A percentile compares a stretch with the other conserved stretches of the same genome.
Conservation (phyloP, 192 early-diverging fungal genomes). For the Allomyces macrogynus region DNA sequence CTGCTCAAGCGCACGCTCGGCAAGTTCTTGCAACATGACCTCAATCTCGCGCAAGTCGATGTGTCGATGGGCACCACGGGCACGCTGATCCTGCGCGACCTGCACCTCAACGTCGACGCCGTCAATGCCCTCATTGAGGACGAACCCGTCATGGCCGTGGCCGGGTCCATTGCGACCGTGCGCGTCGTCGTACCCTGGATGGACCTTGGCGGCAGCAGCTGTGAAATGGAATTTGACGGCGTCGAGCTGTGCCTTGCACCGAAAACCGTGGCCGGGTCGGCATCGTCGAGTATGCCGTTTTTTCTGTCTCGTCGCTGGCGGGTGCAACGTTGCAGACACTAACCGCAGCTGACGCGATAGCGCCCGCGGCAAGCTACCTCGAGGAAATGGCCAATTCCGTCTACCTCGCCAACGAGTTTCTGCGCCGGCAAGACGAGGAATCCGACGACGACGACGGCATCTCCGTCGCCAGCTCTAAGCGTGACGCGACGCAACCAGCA, state of each 20-base stretch:
- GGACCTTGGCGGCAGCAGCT: constrained; percentile 28
- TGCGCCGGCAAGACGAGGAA: constrained; percentile 37
- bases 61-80: constrained; percentile 57
- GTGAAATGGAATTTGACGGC: constrained; percentile 2
- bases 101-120: constrained; percentile 54
- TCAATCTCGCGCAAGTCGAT: constrained; percentile 64
- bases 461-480: constrained; percentile 12
- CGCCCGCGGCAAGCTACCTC: too few relatives aligned
- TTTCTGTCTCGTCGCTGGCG: too few relatives aligned
- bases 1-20: constrained; percentile 61
- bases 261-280: constrained; percentile 15
- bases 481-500: neutral
- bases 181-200: constrained; percentile 59
- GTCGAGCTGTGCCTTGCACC: constrained; percentile 21
- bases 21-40: constrained; percentile 53
- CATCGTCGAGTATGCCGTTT: too few relatives aligned
- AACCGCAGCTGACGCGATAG: too few relatives aligned
- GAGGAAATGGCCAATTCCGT: constrained; percentile 23
- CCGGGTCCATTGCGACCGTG: constrained; percentile 47
- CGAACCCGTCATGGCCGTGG: constrained; percentile 44
- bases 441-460: constrained; percentile 38
- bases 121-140: constrained; percentile 48
- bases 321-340: too few relatives aligned
- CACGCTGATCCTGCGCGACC: constrained; percentile 48
- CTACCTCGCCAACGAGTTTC: constrained; percentile 73